Conservation (phyloP, 169 alveolate species). For the Plasmodium gonderi region DNA sequence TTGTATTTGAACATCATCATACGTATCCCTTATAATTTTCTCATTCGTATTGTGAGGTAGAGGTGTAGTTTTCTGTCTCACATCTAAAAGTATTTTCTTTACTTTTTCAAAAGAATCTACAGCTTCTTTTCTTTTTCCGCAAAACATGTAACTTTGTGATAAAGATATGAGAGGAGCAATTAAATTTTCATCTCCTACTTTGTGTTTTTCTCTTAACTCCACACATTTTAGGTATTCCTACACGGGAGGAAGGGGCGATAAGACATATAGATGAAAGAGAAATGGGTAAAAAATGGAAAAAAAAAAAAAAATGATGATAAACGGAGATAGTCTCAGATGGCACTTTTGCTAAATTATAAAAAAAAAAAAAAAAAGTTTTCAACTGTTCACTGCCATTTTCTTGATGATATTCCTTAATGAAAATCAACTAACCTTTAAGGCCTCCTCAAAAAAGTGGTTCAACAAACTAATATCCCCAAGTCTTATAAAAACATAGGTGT, state of each 20-base stretch:
- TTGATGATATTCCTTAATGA: not conserved
- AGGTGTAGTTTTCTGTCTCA: constrained; percentile 67
- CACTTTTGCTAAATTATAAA: not conserved
- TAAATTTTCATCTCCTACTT: constrained; percentile 62
- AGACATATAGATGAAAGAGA: no score
- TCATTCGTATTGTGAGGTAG: constrained; percentile 58
- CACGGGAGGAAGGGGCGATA: not conserved
- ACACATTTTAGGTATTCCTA: constrained; percentile 69
- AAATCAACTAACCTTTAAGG: not conserved
- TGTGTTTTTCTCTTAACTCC: constrained; percentile 44
- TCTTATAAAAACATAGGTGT: constrained; percentile 50
- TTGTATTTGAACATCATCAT: constrained; percentile 74
- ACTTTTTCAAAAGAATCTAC: constrained; percentile 65
- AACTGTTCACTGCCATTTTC: no score
- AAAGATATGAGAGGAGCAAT: constrained; percentile 65
- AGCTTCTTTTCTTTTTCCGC: constrained; percentile 70
- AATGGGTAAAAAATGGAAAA: no score
- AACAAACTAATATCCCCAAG: constrained; percentile 50
- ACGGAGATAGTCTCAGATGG: not conserved
- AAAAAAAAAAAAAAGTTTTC: no score
- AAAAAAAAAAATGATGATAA: not conserved
- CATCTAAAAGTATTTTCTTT: constrained; percentile 43
- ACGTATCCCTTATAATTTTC: constrained; percentile 63
- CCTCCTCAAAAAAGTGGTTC: constrained; percentile 55
- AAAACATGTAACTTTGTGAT: constrained; percentile 73